Base-by-base conservation (phyloP, 2,329 filamentous ascomycete genomes). In the Xylaria sp. region DNA sequence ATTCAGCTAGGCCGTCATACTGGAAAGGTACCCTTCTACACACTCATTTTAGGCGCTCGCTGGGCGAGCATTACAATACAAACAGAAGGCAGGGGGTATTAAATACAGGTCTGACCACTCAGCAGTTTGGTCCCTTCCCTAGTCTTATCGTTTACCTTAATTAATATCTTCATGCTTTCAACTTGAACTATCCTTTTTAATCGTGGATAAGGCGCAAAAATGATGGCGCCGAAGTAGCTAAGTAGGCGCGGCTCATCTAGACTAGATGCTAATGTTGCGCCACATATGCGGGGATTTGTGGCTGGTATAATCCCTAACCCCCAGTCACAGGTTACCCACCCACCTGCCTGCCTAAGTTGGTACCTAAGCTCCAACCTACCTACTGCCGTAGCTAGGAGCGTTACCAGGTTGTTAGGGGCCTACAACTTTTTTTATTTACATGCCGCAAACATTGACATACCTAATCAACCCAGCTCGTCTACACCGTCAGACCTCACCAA, bases 361-460 rank as follows among this genome's bases (percentile, higher is more conserved):
- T 30, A 45, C 8, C 21, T 19, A 8, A 48, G 36, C 59, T 53
- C 42, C 5, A 24, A 30, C 61, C 34, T 42, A 55, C 39, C 42
- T 47, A 8, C 17, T 11, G 24, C 17, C 39, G 24, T 27, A 36
- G 34, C 34, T 36, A 36, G 24, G 24, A 27, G 24, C 2, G 24
- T 27, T n/a, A n/a, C n/a, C n/a, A 27, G 24, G 24, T 27, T 2
- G 24, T 2, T 27, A 27, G 24, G 24, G 24, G 24, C 42, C 42
- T 17, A 47, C 17, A 47, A 17, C 17, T 19, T 60, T 65, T 59
- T 64, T 61, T 47, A 53, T 64, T 67, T 66, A 60, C 53, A 56
- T 67, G 19, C n/a, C 4, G 3, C 19, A 55, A 64, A 36, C 19
- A 56, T 12, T 39, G 53, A 56, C 55, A 56, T 59, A 56, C 55